A percentile compares a stretch with the other conserved stretches of the same genome.
phyloP scores from a whole-genome alignment of 805 yeast species.

The Candida railenensis region DNA sequence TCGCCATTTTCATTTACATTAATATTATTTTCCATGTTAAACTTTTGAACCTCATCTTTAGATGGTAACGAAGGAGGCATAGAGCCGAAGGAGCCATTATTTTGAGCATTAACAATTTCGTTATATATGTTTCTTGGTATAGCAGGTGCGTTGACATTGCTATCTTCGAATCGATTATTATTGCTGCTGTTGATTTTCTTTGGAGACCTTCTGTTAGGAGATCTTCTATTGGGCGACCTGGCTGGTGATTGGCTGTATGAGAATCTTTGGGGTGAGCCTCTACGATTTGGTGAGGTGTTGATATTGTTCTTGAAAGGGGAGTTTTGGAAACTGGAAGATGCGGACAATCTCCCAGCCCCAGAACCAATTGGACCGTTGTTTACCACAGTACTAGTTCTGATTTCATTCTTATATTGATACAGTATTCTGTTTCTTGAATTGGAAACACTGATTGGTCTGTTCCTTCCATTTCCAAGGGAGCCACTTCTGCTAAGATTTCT shows the following conservation, averaged over 20 bases:
- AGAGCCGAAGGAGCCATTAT: conserved; percentile 19
- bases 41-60: conserved; percentile 23
- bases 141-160: conserved; percentile 20
- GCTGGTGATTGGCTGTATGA: conserved; percentile 13
- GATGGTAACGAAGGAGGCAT: conserved; percentile 44
- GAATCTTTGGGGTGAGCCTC: conserved; percentile 20
- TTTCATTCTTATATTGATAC: conserved; percentile 38
- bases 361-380: conserved; percentile 7
- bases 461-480: conserved; percentile 22
- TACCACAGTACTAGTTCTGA: conserved; percentile 7
- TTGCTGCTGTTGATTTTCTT: conserved; percentile 9
- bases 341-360: conserved; percentile 22
- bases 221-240: conserved; percentile 16
- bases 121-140: conserved; percentile 44
- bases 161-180: conserved; percentile 6
- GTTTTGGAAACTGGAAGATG: conserved; percentile 32
- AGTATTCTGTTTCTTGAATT: conserved; percentile 31
- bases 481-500: conserved; percentile 16
- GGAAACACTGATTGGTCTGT: conserved; percentile 34
- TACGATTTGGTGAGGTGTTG: conserved; percentile 5
- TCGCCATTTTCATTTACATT: conserved; percentile 4
- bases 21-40: conserved; percentile 6
- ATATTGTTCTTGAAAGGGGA: conserved; percentile 18
- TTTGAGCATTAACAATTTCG: conserved; percentile 39
- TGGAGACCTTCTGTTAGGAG: conserved; percentile 12